Evolutionary conservation across 805 yeast species (phyloP).

Genomic region (Lipomyces yamanashiensis): DNA sequence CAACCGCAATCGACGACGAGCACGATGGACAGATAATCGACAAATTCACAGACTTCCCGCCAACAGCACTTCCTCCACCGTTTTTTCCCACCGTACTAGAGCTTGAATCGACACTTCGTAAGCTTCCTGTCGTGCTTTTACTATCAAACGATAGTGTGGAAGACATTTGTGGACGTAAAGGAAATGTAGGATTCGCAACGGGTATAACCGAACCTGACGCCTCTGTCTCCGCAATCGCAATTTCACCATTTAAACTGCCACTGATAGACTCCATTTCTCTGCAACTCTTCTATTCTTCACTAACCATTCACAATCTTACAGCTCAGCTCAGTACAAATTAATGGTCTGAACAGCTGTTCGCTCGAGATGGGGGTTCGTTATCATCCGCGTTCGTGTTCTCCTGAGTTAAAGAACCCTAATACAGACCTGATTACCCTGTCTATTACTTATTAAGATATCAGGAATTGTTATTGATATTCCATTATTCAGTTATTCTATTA

Average conservation of each 20-base stretch:
- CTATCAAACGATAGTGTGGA: neutral
- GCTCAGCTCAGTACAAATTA: neutral
- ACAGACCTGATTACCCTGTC: neutral
- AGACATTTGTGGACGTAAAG: neutral
- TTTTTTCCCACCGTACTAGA: neutral
- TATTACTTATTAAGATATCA: neutral
- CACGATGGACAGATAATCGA: slow-evolving; percentile 31
- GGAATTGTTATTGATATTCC: neutral
- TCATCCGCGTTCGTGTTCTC: no score
- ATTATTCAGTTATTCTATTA: no score
- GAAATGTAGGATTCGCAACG: neutral
- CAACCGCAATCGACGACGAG: slow-evolving; percentile 29
- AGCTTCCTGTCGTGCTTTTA: neutral
- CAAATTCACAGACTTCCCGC: slow-evolving; percentile 18
- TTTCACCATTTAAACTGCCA: neutral
- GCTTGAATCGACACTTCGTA: neutral
- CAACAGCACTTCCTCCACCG: neutral
- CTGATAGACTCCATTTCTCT: neutral
- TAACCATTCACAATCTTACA: neutral
- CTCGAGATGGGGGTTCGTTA: no score
- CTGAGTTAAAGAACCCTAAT: neutral
- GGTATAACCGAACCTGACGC: neutral
- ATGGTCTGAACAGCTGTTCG: no score
- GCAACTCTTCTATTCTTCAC: no score
- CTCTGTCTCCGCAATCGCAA: neutral